A percentile compares a stretch with the other conserved stretches of the same genome.
phyloP scores from a whole-genome alignment of 352 stramenopile species.

The Halophytophthora polymorphica region DNA sequence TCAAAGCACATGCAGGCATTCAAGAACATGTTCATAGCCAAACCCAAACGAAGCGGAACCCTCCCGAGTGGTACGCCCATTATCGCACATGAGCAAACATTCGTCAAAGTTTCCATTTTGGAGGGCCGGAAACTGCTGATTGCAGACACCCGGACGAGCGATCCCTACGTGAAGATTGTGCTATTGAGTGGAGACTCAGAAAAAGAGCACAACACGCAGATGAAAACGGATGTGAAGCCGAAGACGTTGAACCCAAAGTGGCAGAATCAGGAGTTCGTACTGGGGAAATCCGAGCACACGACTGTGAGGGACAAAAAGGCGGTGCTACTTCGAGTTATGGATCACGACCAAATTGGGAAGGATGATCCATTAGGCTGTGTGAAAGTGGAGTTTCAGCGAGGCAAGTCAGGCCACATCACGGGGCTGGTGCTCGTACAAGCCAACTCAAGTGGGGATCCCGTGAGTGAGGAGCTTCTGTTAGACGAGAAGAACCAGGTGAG shows the following conservation, averaged over 20 bases:
- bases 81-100: constrained; percentile 37
- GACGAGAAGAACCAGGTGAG: constrained; percentile 34
- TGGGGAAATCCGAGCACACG: constrained; percentile 49
- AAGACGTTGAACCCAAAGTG: constrained; percentile 68
- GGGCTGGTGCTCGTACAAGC: constrained; percentile 45
- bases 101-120: constrained; percentile 55
- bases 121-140: constrained; percentile 56
- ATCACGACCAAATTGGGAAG: constrained; percentile 45
- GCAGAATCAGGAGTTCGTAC: constrained; percentile 65
- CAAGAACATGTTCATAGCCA: constrained; percentile 1
- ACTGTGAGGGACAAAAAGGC: constrained; percentile 59
- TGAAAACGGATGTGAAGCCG: constrained; percentile 68
- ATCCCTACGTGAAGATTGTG: constrained; percentile 62
- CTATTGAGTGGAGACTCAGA: constrained; percentile 40
- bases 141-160: constrained; percentile 43
- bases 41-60: constrained; percentile 1
- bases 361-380: constrained; percentile 57
- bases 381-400: constrained; percentile 53
- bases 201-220: constrained; percentile 48
- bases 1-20: not conserved
- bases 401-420: constrained; percentile 43
- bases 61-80: constrained; percentile 14
- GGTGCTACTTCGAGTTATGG: constrained; percentile 55
- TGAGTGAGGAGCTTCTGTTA: constrained; percentile 31
- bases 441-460: constrained; percentile 29